Evolutionary conservation across 495 filamentous ascomycete genomes (phyloP).

Genomic region (Neurospora sp.): DNA sequence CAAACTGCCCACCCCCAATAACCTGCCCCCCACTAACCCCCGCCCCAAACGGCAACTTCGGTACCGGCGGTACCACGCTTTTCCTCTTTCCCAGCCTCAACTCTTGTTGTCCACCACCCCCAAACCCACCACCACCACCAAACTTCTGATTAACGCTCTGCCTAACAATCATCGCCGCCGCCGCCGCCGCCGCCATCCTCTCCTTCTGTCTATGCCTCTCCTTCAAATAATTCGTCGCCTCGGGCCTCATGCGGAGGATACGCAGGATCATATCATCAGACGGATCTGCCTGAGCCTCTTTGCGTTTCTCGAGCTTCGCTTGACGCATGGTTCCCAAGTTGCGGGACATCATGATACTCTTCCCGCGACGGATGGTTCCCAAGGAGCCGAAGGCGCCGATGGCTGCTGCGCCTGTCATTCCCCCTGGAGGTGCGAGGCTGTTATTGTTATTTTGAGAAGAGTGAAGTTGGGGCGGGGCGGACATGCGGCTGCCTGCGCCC

Average conservation of each 20-base stretch:
- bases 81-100: background rate
- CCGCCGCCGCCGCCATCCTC: conserved; percentile 76
- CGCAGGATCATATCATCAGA: conserved; percentile 97
- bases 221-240: conserved; percentile 81
- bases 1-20: background rate
- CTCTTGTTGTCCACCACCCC: background rate
- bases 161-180: conserved; percentile 87
- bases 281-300: conserved; percentile 90
- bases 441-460: background rate
- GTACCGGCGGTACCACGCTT: background rate
- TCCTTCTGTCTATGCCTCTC: conserved; percentile 92
- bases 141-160: conserved; percentile 65
- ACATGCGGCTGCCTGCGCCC: conserved; percentile 43
- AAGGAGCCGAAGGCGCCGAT: conserved; percentile 56
- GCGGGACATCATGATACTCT: conserved; percentile 89
- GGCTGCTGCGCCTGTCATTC: background rate
- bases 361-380: conserved; percentile 66
- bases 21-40: background rate
- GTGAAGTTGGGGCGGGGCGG: conserved; percentile 51
- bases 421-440: background rate
- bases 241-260: conserved; percentile 91
- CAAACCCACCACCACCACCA: background rate
- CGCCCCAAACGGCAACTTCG: background rate
- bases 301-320: conserved; percentile 89
- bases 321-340: conserved; percentile 95